Conservation (phyloP, 2,329 filamentous ascomycete genomes). For the Phyllachora maydis region DNA sequence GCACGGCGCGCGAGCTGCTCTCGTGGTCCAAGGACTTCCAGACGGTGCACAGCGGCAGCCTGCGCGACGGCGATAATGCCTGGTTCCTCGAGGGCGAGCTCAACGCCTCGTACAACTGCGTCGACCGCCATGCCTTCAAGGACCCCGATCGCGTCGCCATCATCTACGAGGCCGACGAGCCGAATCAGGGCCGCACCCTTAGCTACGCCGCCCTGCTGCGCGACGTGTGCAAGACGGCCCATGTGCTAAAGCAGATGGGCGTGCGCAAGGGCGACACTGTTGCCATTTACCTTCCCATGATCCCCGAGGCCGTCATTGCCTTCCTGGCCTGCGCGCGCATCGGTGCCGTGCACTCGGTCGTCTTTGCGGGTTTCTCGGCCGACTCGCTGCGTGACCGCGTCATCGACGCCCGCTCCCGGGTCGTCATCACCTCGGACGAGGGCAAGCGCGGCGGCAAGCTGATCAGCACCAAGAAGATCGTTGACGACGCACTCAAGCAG, state of each 20-base stretch:
- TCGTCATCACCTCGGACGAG: conserved; percentile 94
- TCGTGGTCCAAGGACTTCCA: conserved; percentile 84
- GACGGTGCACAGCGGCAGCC: conserved; percentile 62
- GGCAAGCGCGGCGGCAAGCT: conserved; percentile 94
- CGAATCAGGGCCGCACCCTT: conserved; percentile 66
- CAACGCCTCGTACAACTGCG: conserved; percentile 93
- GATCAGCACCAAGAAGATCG: conserved; percentile 97
- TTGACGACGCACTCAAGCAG: conserved; percentile 91
- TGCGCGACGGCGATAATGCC: conserved; percentile 63
- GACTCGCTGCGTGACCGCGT: conserved; percentile 93
- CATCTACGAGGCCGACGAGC: conserved; percentile 96
- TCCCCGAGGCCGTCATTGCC: conserved; percentile 81
- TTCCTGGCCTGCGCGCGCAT: conserved; percentile 85
- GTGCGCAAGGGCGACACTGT: conserved; percentile 96
- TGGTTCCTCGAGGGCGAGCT: conserved; percentile 91
- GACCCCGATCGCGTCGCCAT: conserved; percentile 86
- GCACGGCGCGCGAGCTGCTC: conserved; percentile 69
- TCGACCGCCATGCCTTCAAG: conserved; percentile 91
- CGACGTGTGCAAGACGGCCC: conserved; percentile 73
- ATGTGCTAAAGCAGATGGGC: conserved; percentile 83
- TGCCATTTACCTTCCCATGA: conserved; percentile 96
- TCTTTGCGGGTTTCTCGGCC: conserved; percentile 94
- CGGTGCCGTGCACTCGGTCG: conserved; percentile 88
- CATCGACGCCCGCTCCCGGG: conserved; percentile 71
- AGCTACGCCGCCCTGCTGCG: conserved; percentile 86